A percentile compares a stretch with the other conserved stretches of the same genome.
Conservation (phyloP, 257 asterid species). For the Solanum verrucosum region DNA sequence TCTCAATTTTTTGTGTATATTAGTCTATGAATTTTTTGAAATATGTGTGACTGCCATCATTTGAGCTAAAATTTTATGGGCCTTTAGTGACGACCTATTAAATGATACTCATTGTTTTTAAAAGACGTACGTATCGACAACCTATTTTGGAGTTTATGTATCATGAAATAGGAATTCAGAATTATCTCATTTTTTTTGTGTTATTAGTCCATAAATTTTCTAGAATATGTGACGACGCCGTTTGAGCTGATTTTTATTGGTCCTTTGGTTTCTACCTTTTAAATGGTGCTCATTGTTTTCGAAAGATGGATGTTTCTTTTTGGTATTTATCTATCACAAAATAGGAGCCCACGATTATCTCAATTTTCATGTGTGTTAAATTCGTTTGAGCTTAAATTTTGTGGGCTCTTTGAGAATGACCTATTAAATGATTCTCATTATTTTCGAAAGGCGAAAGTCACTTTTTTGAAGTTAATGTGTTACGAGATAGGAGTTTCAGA, state of each 20-base stretch:
- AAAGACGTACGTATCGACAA: neutral
- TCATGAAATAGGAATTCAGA: neutral
- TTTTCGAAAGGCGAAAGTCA: too few relatives aligned
- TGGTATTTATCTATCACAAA: neutral
- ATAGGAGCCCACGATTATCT: neutral
- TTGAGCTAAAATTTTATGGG: neutral
- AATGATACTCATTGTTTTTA: neutral
- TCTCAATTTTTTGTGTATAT: too few relatives aligned
- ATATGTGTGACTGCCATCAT: neutral
- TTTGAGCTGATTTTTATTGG: neutral
- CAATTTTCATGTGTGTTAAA: neutral
- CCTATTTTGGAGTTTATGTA: neutral
- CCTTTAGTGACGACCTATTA: neutral
- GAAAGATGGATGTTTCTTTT: neutral
- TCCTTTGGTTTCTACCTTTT: neutral
- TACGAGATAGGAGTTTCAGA: neutral
- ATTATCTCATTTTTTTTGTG: neutral
- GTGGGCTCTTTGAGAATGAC: neutral
- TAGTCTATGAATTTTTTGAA: too few relatives aligned
- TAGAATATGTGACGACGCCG: neutral
- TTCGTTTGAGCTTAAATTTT: neutral
- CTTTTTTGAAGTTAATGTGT: neutral
- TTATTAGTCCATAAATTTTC: too few relatives aligned
- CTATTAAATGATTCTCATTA: too few relatives aligned
- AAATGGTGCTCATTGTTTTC: neutral